phyloP scores from a whole-genome alignment of 352 stramenopile species.

The Phytophthora ramorum region DNA sequence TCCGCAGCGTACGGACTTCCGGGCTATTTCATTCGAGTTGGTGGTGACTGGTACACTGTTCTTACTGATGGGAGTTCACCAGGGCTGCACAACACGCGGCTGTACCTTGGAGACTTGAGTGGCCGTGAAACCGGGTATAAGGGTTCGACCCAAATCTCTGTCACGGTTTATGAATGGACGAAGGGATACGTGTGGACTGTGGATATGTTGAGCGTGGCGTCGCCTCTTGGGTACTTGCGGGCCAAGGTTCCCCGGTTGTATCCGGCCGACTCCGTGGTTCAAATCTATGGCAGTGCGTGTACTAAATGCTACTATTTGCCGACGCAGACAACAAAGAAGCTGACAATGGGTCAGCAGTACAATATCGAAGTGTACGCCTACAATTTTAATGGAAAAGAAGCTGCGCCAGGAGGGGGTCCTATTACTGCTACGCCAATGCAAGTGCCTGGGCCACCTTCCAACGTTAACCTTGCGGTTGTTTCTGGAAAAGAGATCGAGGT shows the following conservation, averaged over 20 bases:
- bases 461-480: slow-evolving; percentile 88
- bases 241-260: slow-evolving; percentile 66
- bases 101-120: slow-evolving; percentile 75
- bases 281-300: slow-evolving; percentile 50
- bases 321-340: slow-evolving; percentile 56
- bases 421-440: slow-evolving; percentile 71
- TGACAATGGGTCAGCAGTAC: slow-evolving; percentile 70
- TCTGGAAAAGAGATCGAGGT: slow-evolving; percentile 91
- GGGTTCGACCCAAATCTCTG: slow-evolving; percentile 40
- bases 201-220: slow-evolving; percentile 52
- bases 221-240: slow-evolving; percentile 50
- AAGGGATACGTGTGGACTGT: slow-evolving; percentile 78
- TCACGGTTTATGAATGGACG: slow-evolving; percentile 73
- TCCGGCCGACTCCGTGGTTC: slow-evolving; percentile 51
- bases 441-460: slow-evolving; percentile 89
- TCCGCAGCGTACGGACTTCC: slow-evolving; percentile 65
- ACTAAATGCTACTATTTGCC: slow-evolving; percentile 78
- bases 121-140: slow-evolving; percentile 62
- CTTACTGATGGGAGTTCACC: slow-evolving; percentile 52
- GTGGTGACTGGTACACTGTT: slow-evolving; percentile 75
- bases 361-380: slow-evolving; percentile 80
- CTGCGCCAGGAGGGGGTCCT: slow-evolving; percentile 32
- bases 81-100: slow-evolving; percentile 38
- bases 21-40: slow-evolving; percentile 61
- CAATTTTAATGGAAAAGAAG: slow-evolving; percentile 81